A percentile compares a stretch with the other conserved stretches of the same genome.
Evolutionary conservation across 2,329 filamentous ascomycete species (phyloP).

Genomic region (Thermoascus crustaceus): DNA sequence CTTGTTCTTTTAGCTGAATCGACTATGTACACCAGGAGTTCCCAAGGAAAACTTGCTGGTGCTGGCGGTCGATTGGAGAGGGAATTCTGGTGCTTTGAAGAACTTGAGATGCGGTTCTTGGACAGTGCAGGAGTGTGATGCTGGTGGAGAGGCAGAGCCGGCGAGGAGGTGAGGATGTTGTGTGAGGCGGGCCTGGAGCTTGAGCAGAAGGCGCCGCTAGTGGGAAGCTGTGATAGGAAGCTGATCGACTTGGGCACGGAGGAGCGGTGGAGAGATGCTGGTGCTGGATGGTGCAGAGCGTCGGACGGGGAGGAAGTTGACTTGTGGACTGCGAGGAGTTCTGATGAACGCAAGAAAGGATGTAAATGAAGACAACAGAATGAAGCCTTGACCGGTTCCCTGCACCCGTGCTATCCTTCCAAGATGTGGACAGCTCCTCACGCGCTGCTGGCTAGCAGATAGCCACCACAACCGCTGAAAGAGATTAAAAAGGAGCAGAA

Average conservation of each 20-base stretch:
- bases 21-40: slow-evolving; percentile 78
- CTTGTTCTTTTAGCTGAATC: slow-evolving; percentile 44
- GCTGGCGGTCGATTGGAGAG: slow-evolving; percentile 40
- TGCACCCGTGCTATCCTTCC: slow-evolving; percentile 5
- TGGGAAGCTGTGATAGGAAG: slow-evolving; percentile 15
- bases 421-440: not conserved
- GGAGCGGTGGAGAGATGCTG: slow-evolving; percentile 8
- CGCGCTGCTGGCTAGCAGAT: not conserved
- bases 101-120: slow-evolving; percentile 24
- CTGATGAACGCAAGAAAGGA: slow-evolving; percentile 10
- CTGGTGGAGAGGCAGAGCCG: slow-evolving; percentile 28
- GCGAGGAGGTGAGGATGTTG: slow-evolving; percentile 21
- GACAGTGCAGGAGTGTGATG: slow-evolving; percentile 25
- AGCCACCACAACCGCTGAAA: slow-evolving; percentile 5
- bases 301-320: slow-evolving; percentile 15
- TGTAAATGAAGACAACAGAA: slow-evolving; percentile 13
- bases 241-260: slow-evolving; percentile 8
- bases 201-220: slow-evolving; percentile 13
- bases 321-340: slow-evolving; percentile 10
- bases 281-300: slow-evolving; percentile 17
- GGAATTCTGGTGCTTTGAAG: slow-evolving; percentile 32
- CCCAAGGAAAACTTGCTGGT: slow-evolving; percentile 92
- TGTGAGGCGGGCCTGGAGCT: slow-evolving; percentile 17
- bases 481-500: slow-evolving; percentile 4
- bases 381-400: slow-evolving; percentile 12